Conservation (phyloP, 805 yeast genomes). For the Wickerhamomyces subpelliculosus region DNA sequence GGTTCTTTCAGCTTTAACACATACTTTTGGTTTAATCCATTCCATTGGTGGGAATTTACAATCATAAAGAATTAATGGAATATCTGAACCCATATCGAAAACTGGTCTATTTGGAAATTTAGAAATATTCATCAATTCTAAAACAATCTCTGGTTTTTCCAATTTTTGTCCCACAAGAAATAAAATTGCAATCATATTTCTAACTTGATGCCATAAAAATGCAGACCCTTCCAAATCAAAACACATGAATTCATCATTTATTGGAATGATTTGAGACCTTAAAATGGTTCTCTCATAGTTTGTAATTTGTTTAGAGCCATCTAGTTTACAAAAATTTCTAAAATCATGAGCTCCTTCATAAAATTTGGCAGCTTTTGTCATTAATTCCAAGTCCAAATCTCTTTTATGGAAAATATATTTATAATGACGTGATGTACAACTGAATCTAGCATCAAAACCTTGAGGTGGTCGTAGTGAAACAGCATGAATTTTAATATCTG, state of each 20-base stretch:
- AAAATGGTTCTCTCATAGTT: constrained; percentile 64
- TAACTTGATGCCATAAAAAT: constrained; percentile 95
- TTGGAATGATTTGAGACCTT: constrained; percentile 38
- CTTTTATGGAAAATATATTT: constrained; percentile 64
- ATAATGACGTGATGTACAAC: constrained; percentile 82
- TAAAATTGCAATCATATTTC: constrained; percentile 87
- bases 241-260: constrained; percentile 43
- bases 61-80: constrained; percentile 81
- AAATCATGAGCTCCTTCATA: constrained; percentile 81
- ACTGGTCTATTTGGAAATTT: constrained; percentile 62
- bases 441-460: constrained; percentile 86
- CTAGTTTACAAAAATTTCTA: constrained; percentile 89
- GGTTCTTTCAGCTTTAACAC: constrained; percentile 34
- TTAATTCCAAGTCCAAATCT: constrained; percentile 50
- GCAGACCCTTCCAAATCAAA: constrained; percentile 84
- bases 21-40: constrained; percentile 40
- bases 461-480: constrained; percentile 78
- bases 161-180: constrained; percentile 73
- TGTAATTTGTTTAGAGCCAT: constrained; percentile 87
- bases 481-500: constrained; percentile 77
- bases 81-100: constrained; percentile 85
- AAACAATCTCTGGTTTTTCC: constrained; percentile 55
- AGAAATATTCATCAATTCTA: constrained; percentile 50
- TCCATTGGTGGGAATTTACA: constrained; percentile 66
- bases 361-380: constrained; percentile 59